phyloP scores from a whole-genome alignment of 768 basidiomycete species.

The Termitomyces eurrhizus region DNA sequence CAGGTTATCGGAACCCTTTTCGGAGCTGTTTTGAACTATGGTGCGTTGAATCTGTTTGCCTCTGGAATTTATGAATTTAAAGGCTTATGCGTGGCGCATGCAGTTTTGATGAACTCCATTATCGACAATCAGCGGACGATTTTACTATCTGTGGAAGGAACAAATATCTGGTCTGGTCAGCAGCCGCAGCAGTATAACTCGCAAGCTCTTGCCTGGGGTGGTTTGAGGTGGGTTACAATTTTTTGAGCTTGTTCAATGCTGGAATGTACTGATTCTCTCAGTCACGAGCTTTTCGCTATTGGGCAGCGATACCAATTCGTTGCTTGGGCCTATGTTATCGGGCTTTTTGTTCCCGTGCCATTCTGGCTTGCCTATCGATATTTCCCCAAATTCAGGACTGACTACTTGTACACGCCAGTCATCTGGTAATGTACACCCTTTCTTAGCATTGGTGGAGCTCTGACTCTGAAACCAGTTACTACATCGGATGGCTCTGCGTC shows the following conservation, averaged over 20 bases:
- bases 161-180: conserved; percentile 49
- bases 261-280: conserved; percentile 9
- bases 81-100: background rate
- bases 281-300: conserved; percentile 38
- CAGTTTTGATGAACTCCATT: conserved; percentile 58
- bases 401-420: conserved; percentile 46
- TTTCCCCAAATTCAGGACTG: conserved; percentile 41
- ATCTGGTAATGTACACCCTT: conserved; percentile 29
- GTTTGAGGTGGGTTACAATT: conserved; percentile 24
- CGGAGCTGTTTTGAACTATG: conserved; percentile 42
- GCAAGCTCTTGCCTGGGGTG: conserved; percentile 51
- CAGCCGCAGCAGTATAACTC: conserved; percentile 49
- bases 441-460: background rate
- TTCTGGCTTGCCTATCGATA: conserved; percentile 46
- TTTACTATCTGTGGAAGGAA: conserved; percentile 51
- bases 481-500: conserved; percentile 45
- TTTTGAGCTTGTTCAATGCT: background rate
- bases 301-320: conserved; percentile 48
- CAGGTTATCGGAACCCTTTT: conserved; percentile 41
- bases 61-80: background rate
- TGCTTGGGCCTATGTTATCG: conserved; percentile 42
- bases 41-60: conserved; percentile 17
- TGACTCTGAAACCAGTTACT: conserved; percentile 27
- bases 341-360: conserved; percentile 47
- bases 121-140: conserved; percentile 47